These are phyloP conservation scores for Malassezia equina DNA, from an alignment of 1,284 basidiomycete genomes.

Conservation along the genomic window DNA sequence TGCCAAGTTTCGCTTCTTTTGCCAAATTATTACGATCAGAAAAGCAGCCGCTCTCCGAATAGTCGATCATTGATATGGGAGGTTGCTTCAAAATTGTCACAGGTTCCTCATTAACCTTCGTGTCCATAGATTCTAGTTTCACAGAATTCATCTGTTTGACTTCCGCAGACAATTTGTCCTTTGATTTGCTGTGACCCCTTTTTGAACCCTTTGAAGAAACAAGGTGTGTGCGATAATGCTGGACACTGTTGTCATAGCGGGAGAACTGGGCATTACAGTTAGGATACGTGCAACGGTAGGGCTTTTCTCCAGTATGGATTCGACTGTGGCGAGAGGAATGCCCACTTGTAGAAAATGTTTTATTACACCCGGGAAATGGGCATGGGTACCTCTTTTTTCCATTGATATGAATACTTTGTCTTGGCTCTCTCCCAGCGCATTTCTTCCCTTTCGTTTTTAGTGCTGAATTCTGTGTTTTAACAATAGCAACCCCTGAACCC, in stretches of 20 bases:
- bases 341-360: constrained; percentile 69
- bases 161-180: background rate
- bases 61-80: background rate
- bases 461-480: background rate
- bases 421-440: background rate
- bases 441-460: background rate
- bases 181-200: background rate
- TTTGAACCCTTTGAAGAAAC: constrained; percentile 33
- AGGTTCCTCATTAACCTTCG: background rate
- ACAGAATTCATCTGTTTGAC: background rate
- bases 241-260: constrained; percentile 46
- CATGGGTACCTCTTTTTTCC: constrained; percentile 56
- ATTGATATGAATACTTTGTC: constrained; percentile 21
- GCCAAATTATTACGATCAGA: background rate
- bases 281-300: constrained; percentile 44
- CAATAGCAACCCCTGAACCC: background rate
- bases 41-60: no score
- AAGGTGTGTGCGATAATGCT: constrained; percentile 46
- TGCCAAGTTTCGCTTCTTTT: background rate
- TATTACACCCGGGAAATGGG: constrained; percentile 55
- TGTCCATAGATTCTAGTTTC: background rate
- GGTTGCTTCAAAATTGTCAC: background rate
- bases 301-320: constrained; percentile 57
- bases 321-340: constrained; percentile 70
- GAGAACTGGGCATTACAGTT: constrained; percentile 46